Percentiles rank a stretch among this genome's conserved stretches.
These are phyloP conservation scores for Penicillium parvum DNA, from an alignment of 495 filamentous ascomycete species.

Conservation along the genomic window DNA sequence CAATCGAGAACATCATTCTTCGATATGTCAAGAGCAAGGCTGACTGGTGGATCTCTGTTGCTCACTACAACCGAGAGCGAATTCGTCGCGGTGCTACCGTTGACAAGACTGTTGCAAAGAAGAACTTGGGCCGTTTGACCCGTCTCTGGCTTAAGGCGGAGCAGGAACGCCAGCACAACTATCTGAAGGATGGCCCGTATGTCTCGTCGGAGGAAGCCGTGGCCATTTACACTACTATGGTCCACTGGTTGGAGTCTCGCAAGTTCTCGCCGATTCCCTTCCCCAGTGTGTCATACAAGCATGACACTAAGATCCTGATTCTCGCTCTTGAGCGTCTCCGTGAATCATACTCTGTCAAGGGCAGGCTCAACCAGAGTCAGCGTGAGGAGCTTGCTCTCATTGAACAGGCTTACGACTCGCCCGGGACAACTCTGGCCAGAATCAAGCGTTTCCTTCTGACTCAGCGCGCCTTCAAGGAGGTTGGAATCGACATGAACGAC, in stretches of 20 bases:
- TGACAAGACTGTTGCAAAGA: conserved; percentile 99
- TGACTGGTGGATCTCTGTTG: conserved; percentile 99
- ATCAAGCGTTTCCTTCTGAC: conserved; percentile 98
- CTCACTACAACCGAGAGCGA: conserved; percentile 96
- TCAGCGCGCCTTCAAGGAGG: conserved; percentile 97
- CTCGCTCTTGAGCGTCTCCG: conserved; percentile 89
- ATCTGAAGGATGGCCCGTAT: conserved; percentile 98
- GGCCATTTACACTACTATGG: conserved; percentile 97
- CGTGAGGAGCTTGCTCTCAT: conserved; percentile 96
- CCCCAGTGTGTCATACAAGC: conserved; percentile 98
- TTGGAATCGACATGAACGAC: conserved; percentile 99
- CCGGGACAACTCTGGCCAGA: conserved; percentile 89
- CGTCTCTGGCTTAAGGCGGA: conserved; percentile 97
- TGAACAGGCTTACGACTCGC: conserved; percentile 97
- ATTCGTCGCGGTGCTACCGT: conserved; percentile 95
- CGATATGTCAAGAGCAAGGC: conserved; percentile 98
- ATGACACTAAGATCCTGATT: conserved; percentile 98
- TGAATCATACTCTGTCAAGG: conserved; percentile 97
- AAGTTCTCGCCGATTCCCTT: conserved; percentile 99
- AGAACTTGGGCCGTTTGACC: conserved; percentile 94
- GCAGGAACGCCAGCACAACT: conserved; percentile 98
- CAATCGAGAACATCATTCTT: conserved; percentile 97
- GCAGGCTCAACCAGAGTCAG: conserved; percentile 94
- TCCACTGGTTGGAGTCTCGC: conserved; percentile 97
- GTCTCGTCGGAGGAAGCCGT: conserved; percentile 98